phyloP scores from a whole-genome alignment of 163 green algal genomes.

The Volvox carteri region DNA sequence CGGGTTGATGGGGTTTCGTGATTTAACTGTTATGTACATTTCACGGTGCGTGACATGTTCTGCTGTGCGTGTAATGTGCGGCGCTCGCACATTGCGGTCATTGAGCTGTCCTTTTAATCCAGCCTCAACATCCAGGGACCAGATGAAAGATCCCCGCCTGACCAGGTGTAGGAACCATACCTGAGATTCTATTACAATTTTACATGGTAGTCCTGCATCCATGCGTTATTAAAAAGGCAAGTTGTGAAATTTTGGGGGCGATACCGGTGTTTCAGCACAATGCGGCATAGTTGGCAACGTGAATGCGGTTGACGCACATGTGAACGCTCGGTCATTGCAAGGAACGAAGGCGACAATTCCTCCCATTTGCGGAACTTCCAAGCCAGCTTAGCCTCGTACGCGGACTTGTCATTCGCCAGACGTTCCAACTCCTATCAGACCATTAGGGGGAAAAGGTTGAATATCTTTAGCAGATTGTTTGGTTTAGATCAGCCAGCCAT shows the following conservation, averaged over 20 bases:
- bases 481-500: no score
- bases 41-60: no score
- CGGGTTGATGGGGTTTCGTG: no score
- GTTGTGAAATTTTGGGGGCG: constrained; percentile 49
- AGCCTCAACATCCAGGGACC: no score
- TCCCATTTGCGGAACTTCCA: constrained; percentile 57
- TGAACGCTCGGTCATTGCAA: constrained; percentile 1
- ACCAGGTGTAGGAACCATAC: no score
- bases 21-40: no score
- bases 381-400: constrained; percentile 62
- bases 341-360: constrained; percentile 23
- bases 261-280: constrained; percentile 15
- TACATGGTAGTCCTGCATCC: constrained; percentile 42
- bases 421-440: constrained; percentile 56
- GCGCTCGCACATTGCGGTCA: no score
- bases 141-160: no score
- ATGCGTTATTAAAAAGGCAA: constrained; percentile 44
- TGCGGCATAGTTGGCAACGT: constrained; percentile 50
- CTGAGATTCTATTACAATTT: not conserved
- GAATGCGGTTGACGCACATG: constrained; percentile 44
- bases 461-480: no score
- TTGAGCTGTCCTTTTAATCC: no score
- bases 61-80: no score
- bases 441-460: no score
- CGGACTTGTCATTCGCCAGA: constrained; percentile 35